Base-by-base conservation (phyloP, 75 land plant genomes). In the Pinus albicaulis region DNA sequence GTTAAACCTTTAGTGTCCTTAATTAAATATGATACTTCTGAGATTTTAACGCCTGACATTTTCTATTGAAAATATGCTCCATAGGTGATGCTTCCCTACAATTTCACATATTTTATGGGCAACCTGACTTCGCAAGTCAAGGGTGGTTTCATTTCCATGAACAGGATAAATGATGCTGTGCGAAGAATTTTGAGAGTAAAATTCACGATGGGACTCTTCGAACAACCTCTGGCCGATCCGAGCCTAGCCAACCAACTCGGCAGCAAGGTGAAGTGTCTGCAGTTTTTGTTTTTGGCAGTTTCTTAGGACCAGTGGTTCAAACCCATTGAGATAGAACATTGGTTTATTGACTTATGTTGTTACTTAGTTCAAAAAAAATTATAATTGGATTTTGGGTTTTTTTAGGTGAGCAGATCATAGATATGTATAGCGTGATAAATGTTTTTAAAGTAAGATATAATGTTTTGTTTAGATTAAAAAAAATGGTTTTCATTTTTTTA, bases 151-250 rank as follows among this genome's bases (percentile, higher is more conserved):
- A 84, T 88, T 19, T 71, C 86, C 5, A 80, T 80, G 81, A 74
- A 77, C 41, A 41, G 93, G 34, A 89, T 91, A 26, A 83, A 91
- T 59, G 93, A 91, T 80, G 93, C 93, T 13, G 89, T 91, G 28
- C 44, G 75, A 0, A 81, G 93, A 64, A 91, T 91, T 12, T 72
- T 91, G 25, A 63, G 89, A 7, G 93, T 91, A 4, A 91, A 91
- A 71, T 91, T 91, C 81, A 72, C 2, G 3, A 81, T 81, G 82
- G 93, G 93, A 12, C 79, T 91, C 0, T 91, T 91, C 58, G 93
- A 91, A 75, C 72, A 76, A 7, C 92, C 92, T 12, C 31, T 75
- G 74, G 80, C 86, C 13, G 85, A 88, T 74, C 20, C 22, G 16
- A 76, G 52, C 59, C 72, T 86, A 4, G 68, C 68, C 13, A 25